These are phyloP conservation scores for Akebia trifoliata DNA, from an alignment of 164 flowering plant species.

Conservation along the genomic window DNA sequence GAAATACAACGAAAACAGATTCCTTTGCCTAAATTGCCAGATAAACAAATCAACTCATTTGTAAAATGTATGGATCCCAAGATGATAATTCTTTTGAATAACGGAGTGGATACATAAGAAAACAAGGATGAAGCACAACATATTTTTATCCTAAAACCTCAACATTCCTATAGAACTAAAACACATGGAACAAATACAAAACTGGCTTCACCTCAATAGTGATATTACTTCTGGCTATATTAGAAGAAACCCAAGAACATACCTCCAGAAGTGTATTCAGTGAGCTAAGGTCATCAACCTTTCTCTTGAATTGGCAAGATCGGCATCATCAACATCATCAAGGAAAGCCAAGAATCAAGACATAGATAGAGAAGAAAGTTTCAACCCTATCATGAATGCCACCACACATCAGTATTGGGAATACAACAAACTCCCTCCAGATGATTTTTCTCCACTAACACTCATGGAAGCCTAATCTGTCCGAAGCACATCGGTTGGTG, in stretches of 20 bases:
- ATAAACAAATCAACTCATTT: background rate
- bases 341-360: slow-evolving; percentile 7
- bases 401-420: slow-evolving; percentile 8
- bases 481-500: slow-evolving; percentile 44
- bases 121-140: background rate
- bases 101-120: background rate
- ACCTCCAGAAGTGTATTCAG: slow-evolving; percentile 4
- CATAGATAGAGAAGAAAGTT: too few species aligned
- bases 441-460: slow-evolving; percentile 1
- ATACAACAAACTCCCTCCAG: too few species aligned
- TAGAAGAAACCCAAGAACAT: slow-evolving; percentile 5
- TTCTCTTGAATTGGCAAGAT: background rate
- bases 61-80: background rate
- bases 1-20: background rate
- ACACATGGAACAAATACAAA: slow-evolving; percentile 9
- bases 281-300: background rate
- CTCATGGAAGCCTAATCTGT: slow-evolving; percentile 38
- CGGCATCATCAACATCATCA: background rate
- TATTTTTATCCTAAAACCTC: background rate
- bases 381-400: slow-evolving; percentile 3
- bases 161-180: background rate
- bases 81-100: background rate
- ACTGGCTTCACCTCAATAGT: background rate
- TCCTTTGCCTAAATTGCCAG: background rate
- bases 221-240: background rate